Percentiles rank a stretch among this genome's conserved stretches.
These are phyloP conservation scores for Aspergillus sp. DNA, from an alignment of 2,329 filamentous ascomycete species.

Conservation along the genomic window DNA sequence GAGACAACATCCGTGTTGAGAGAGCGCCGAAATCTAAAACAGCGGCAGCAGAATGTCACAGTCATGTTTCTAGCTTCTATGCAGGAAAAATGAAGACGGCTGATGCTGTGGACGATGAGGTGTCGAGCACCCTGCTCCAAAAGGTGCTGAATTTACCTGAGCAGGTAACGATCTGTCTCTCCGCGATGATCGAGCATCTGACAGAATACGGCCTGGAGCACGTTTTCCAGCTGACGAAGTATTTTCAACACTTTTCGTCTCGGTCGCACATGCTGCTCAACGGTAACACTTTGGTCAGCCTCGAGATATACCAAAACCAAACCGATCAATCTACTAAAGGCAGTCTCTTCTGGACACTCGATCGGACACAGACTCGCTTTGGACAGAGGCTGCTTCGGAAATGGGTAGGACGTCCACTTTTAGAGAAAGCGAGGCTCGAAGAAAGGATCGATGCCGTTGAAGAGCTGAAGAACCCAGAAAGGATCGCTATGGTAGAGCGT, in stretches of 20 bases:
- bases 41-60: constrained; percentile 79
- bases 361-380: constrained; percentile 87
- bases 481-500: constrained; percentile 68
- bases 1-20: constrained; percentile 85
- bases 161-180: constrained; percentile 84
- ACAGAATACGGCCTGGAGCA: constrained; percentile 91
- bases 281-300: constrained; percentile 87
- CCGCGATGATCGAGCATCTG: constrained; percentile 92
- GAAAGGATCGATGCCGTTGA: constrained; percentile 81
- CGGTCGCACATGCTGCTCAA: constrained; percentile 94
- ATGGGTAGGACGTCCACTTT: constrained; percentile 88
- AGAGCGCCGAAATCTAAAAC: constrained; percentile 73
- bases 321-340: constrained; percentile 83
- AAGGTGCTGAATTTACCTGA: constrained; percentile 84
- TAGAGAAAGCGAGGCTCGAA: constrained; percentile 72
- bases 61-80: constrained; percentile 90
- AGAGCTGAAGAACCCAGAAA: constrained; percentile 72
- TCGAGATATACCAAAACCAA: constrained; percentile 94
- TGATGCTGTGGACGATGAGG: constrained; percentile 52
- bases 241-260: constrained; percentile 94
- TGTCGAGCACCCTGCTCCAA: constrained; percentile 69
- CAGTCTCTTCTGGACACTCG: constrained; percentile 91
- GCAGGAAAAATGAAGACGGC: constrained; percentile 74
- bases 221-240: constrained; percentile 93
- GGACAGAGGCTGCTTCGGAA: constrained; percentile 85